A percentile compares a stretch with the other conserved stretches of the same genome.
Conservation (phyloP, 805 yeast genomes). For the Candida boidinii region DNA sequence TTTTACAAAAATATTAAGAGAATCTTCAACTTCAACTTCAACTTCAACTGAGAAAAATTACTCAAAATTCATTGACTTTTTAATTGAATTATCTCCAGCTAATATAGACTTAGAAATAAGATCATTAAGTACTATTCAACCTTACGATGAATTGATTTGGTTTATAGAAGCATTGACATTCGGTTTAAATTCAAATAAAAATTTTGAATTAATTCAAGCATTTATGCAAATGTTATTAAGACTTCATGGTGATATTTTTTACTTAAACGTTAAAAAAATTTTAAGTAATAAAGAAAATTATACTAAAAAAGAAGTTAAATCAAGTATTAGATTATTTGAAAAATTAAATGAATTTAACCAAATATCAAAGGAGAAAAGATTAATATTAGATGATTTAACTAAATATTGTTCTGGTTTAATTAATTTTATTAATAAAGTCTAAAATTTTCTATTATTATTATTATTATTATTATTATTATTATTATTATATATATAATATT, state of each 20-base stretch:
- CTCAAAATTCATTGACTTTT: constrained; percentile 40
- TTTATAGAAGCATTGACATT: constrained; percentile 61
- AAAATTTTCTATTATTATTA: constrained; percentile 2
- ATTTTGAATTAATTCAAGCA: constrained; percentile 78
- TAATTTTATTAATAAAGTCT: constrained; percentile 44
- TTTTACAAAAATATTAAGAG: constrained; percentile 60
- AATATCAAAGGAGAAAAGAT: constrained; percentile 31
- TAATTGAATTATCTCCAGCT: constrained; percentile 65
- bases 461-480: not conserved
- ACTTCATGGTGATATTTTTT: constrained; percentile 76
- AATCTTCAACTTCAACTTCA: constrained; percentile 29
- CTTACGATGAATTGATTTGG: constrained; percentile 53
- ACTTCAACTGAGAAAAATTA: constrained; percentile 34
- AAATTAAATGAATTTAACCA: constrained; percentile 41
- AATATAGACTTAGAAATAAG: constrained; percentile 79
- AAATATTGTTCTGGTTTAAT: constrained; percentile 80
- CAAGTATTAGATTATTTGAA: constrained; percentile 27
- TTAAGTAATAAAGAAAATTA: constrained; percentile 5
- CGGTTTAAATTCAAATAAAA: constrained; percentile 46
- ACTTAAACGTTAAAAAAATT: constrained; percentile 10
- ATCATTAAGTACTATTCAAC: constrained; percentile 59
- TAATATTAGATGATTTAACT: constrained; percentile 53
- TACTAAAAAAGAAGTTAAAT: constrained; percentile 21
- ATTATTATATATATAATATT: not conserved
- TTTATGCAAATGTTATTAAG: constrained; percentile 66